Conservation (phyloP, 352 stramenopile species). For the Phytophthora palmivora region DNA sequence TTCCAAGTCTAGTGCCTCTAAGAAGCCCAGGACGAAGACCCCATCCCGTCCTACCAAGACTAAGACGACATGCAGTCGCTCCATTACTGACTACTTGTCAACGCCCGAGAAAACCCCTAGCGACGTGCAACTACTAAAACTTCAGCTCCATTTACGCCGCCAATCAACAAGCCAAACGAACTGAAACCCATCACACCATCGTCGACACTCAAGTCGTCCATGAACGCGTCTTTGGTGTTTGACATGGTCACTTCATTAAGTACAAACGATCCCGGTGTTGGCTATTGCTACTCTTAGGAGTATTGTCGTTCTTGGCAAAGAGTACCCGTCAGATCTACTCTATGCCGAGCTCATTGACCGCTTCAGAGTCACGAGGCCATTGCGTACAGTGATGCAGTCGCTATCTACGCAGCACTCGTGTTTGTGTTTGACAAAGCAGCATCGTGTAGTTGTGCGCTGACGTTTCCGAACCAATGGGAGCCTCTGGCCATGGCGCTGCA, state of each 20-base stretch:
- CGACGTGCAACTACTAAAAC: constrained; percentile 35
- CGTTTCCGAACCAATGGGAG: constrained; percentile 79
- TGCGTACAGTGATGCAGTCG: constrained; percentile 72
- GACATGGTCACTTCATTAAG: constrained; percentile 86
- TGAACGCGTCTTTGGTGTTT: constrained; percentile 85
- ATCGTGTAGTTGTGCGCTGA: constrained; percentile 63
- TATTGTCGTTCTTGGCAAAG: constrained; percentile 85
- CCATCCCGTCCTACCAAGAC: constrained; percentile 6
- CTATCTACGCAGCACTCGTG: constrained; percentile 81
- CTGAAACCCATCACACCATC: constrained; percentile 77
- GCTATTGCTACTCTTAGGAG: constrained; percentile 78
- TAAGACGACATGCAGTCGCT: constrained; percentile 26
- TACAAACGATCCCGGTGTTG: constrained; percentile 82
- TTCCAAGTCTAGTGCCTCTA: constrained; percentile 12
- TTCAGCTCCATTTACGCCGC: constrained; percentile 22
- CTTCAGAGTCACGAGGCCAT: constrained; percentile 73
- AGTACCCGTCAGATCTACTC: constrained; percentile 83
- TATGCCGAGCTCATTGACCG: constrained; percentile 82
- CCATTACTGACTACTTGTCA: constrained; percentile 29
- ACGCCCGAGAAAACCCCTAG: constrained; percentile 38
- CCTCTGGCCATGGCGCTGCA: constrained; percentile 65
- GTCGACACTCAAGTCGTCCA: constrained; percentile 63
- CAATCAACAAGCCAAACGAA: constrained; percentile 8
- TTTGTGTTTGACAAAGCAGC: constrained; percentile 84
- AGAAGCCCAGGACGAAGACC: constrained; percentile 14